Evolutionary conservation across 1,284 basidiomycete species (phyloP), one percentile per base, ranked within the genome.

Genomic region (Malassezia caprae): DNA sequence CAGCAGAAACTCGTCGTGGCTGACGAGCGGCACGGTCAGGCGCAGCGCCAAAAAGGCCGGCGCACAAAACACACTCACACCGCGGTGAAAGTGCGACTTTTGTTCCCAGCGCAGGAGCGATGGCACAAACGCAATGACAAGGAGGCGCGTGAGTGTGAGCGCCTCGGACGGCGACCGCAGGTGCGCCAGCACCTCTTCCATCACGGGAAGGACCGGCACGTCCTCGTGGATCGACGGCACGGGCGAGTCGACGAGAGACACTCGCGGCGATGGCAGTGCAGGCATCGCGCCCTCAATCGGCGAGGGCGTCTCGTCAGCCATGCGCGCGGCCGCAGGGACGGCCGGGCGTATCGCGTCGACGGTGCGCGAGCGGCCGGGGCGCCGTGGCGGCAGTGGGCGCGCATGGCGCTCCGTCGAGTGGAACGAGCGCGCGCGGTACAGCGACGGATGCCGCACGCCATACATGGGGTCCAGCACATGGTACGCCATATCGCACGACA

Each of bases 31-130:
- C 6, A 96, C 78, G 0, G 93, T 96, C 15, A 96, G 67, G 0
- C 90, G 96, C 48, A 98, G 78, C 11, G 80, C 78, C 72, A 94
- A 78, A 6, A 96, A 83, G 0, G 90, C 88, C 0, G 93, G 93
- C 0, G 84, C 83, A 7, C 89, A 89, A 52, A 91, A 80, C 13
- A 94, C 65, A 0, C 85, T 83, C 0, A 87, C 84, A 17, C 87
- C 76, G 75, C 83, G 83, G 4, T 86, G 86, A 7, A 86, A 62
- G 51, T 83, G 66, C 10, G 84, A 84, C 75, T 93, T 91, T 43
- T 80, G 78, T 26, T 78, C 65, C 73, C 94, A 86, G 54, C 82
- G 79, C 58, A 86, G 83, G 5, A 98, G 76, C 0, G 90, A 88
- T 0, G 93, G 91, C 76, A 94, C 94, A 12, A 96, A 78, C 1